These are phyloP conservation scores for Penicillium sp. DNA, from an alignment of 2,329 filamentous ascomycete species.

Conservation along the genomic window DNA sequence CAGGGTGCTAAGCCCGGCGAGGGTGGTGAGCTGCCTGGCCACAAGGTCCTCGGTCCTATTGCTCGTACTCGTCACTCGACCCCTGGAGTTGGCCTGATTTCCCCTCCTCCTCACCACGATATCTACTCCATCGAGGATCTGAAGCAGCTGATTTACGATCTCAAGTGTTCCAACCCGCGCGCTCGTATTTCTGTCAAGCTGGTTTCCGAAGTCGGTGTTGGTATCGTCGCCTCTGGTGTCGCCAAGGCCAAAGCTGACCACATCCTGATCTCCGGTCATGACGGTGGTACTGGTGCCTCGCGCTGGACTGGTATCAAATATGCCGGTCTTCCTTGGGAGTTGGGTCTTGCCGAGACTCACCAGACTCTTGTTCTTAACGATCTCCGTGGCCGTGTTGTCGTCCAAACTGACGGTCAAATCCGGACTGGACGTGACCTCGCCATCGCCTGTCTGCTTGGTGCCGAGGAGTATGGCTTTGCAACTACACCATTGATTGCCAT, in stretches of 20 bases:
- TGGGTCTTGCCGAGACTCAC: conserved; percentile 95
- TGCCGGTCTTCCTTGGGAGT: conserved; percentile 92
- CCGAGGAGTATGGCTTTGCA: conserved; percentile 97
- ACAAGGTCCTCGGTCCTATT: conserved; percentile 94
- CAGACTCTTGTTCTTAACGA: conserved; percentile 96
- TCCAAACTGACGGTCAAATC: conserved; percentile 94
- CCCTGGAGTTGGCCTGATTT: conserved; percentile 92
- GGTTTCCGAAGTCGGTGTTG: conserved; percentile 94
- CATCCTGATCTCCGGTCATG: conserved; percentile 93
- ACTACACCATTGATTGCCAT: conserved; percentile 93
- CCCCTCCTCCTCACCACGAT: conserved; percentile 93
- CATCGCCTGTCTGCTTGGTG: conserved; percentile 90
- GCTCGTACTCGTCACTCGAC: conserved; percentile 94
- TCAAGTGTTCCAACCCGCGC: conserved; percentile 93
- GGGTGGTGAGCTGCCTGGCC: conserved; percentile 92
- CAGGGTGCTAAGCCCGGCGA: conserved; percentile 97
- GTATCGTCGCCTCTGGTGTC: conserved; percentile 95
- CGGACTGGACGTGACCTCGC: conserved; percentile 91
- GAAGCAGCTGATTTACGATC: conserved; percentile 95
- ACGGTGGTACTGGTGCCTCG: conserved; percentile 94
- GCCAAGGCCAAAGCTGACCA: conserved; percentile 97
- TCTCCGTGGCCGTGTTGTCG: conserved; percentile 89
- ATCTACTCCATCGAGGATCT: conserved; percentile 98
- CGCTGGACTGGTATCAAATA: conserved; percentile 98
- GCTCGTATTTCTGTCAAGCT: conserved; percentile 95